Percentiles rank a stretch among this genome's conserved stretches.
phyloP scores from a whole-genome alignment of 2,329 filamentous ascomycete species.

The Neopestalotiopsis sp. region DNA sequence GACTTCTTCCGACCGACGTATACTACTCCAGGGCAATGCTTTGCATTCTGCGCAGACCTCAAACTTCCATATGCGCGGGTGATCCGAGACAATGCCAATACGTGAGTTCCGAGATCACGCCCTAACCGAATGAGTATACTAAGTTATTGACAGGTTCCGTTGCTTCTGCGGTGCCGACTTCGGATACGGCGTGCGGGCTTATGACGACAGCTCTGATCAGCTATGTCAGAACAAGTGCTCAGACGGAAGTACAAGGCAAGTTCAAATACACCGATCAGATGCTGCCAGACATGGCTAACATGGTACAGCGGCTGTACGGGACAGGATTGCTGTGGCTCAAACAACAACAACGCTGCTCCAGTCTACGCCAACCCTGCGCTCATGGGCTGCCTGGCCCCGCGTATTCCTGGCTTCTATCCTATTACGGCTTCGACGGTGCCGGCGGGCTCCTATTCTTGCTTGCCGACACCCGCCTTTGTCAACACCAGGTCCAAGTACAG shows the following conservation, averaged over 20 bases:
- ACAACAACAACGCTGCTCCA: constrained; percentile 41
- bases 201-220: background rate
- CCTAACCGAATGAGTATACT: background rate
- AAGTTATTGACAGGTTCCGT: constrained; percentile 10
- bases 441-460: constrained; percentile 26
- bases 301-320: constrained; percentile 26
- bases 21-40: constrained; percentile 18
- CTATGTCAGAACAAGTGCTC: background rate
- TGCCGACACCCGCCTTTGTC: constrained; percentile 23
- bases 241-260: background rate
- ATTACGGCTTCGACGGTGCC: background rate
- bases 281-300: background rate
- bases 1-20: constrained; percentile 8
- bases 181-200: constrained; percentile 1
- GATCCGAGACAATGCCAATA: background rate
- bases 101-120: background rate
- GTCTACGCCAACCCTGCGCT: constrained; percentile 56
- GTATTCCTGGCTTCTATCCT: constrained; percentile 30
- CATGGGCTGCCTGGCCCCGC: constrained; percentile 48
- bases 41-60: constrained; percentile 23
- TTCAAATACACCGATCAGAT: constrained; percentile 19
- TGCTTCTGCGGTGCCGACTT: constrained; percentile 19
- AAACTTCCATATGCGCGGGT: constrained; percentile 20
- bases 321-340: constrained; percentile 29
- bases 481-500: background rate